Evolutionary conservation across 768 basidiomycete species (phyloP), one percentile per base, ranked within the genome.

Genomic region (Podaxis sp.): DNA sequence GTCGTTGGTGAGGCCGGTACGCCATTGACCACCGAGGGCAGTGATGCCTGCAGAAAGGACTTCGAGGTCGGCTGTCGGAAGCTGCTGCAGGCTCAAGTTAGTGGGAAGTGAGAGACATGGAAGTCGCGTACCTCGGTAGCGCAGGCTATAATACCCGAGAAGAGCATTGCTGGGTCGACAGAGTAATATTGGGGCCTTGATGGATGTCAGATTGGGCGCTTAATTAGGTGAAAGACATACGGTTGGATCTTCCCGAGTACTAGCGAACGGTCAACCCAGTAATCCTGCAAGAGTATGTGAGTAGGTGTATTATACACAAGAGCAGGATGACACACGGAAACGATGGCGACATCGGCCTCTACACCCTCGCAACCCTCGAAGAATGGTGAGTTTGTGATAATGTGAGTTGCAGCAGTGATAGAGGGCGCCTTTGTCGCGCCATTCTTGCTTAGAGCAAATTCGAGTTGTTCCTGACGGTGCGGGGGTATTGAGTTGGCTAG

Each of bases 1-100:
- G 62, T 96, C 95, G 62, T 84, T 82, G 0, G 93, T 95, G 54
- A 96, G 82, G 8, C 85, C 87, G 0, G 76, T 75, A 26, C 91
- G 84, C 87, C 87, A 93, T 72, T 92, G 88, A 0, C 95, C 95
- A 2, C 95, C 95, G 3, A 92, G 83, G 0, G 87, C 84, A 1
- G 81, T 80, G 30, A 96, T 85, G 0, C 88, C 91, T 0, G 87
- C 89, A 0, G 83, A 82, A 44, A 96, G 82, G 2, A 89, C 84
- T 69, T 91, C 90, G 28, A 86, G 74, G 71, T 96, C 95, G 7
- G 84, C 65, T 1, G 78, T 56, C 0, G 87, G 83, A 3, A 94
- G 77, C 83, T 90, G 66, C 7, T 67, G 59, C 5, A 20, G 24
- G 13, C 2, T 63, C 56, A 49, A 64, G 53, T 24, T 30, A 30